A percentile compares a stretch with the other conserved stretches of the same genome.
These are phyloP conservation scores for Candida golubevii DNA, from an alignment of 805 yeast species.

Conservation along the genomic window DNA sequence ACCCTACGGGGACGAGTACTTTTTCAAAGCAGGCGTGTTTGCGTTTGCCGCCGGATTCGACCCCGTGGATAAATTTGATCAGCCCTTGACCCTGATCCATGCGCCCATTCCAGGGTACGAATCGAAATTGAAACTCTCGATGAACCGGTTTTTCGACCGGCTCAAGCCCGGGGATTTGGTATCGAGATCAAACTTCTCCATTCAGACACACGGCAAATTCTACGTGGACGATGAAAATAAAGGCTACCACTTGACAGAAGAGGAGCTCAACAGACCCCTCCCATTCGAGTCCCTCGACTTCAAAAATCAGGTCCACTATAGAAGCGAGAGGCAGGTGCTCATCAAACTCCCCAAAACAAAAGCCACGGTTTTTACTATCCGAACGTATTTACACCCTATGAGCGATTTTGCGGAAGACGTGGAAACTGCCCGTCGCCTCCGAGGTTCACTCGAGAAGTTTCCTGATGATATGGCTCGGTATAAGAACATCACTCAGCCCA, in stretches of 20 bases:
- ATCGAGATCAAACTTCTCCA: slow-evolving; percentile 37
- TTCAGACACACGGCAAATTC: slow-evolving; percentile 30
- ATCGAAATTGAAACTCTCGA: slow-evolving; percentile 33
- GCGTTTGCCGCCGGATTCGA: slow-evolving; percentile 45
- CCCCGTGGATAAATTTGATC: slow-evolving; percentile 34
- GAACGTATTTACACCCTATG: slow-evolving; percentile 57
- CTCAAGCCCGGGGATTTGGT: slow-evolving; percentile 35
- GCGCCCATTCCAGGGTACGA: slow-evolving; percentile 42
- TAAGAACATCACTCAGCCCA: slow-evolving; percentile 66
- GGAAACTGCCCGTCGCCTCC: slow-evolving; percentile 46
- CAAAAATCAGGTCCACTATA: slow-evolving; percentile 45
- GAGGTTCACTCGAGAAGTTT: slow-evolving; percentile 61
- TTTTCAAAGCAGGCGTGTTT: slow-evolving; percentile 41
- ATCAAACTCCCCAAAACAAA: slow-evolving; percentile 48
- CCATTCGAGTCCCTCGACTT: slow-evolving; percentile 31
- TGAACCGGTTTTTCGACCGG: slow-evolving; percentile 39
- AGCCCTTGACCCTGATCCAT: slow-evolving; percentile 36
- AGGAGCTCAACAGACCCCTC: slow-evolving; percentile 21
- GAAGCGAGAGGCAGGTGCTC: slow-evolving; percentile 58
- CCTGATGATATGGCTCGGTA: slow-evolving; percentile 56
- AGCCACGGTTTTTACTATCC: slow-evolving; percentile 47
- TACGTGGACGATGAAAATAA: slow-evolving; percentile 39
- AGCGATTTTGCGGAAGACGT: slow-evolving; percentile 41
- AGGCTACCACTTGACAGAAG: slow-evolving; percentile 33
- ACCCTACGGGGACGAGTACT: slow-evolving; percentile 34